Base-by-base conservation (phyloP, 2,329 filamentous ascomycete genomes). In the Juglanconis oblonga region DNA sequence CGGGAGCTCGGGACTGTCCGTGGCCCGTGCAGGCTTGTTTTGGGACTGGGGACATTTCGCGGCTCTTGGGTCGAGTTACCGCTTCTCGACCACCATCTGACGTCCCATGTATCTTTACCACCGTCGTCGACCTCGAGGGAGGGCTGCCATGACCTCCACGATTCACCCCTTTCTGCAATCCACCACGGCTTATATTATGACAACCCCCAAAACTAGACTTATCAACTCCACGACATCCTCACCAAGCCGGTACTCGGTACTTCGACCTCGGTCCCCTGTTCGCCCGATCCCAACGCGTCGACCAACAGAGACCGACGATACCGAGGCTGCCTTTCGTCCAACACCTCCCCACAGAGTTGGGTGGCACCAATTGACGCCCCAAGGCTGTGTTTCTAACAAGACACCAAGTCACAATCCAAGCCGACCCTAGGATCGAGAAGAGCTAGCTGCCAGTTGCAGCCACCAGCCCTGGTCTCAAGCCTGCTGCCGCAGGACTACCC, bases 1-100 rank as follows among this genome's bases (percentile, higher is more conserved):
- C 36, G 36, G 45, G 53, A 60, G 61, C 61, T 62, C 14, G 44
- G 57, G 33, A 49, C 61, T 42, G 32, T 11, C n/a, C 9, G n/a
- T 62, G 61, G 61, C 54, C 45, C 55, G 61, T 62, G 61, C 61
- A 58, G 55, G 52, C 58, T 54, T 57, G 61, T 60, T 62, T 55
- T 55, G 35, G 35, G 45, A 52, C 58, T 42, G 49, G 24, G 24
- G 24, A 24, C 49, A 51, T 54, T 50, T 62, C 56, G 47, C 59
- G 56, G 56, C 57, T 57, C 51, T 31, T 33, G 42, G 32, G 24
- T 36, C 42, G 13, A 58, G 45, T 45, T 36, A 51, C 57, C 57
- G 48, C 57, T 35, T 42, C 31, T 49, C 40, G 49, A 38, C 52
- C n/a, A 38, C 24, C 38, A 24, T 29, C 35, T n/a, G 24, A 13